phyloP scores from a whole-genome alignment of 768 basidiomycete species.

The Calocybe cyanea region DNA sequence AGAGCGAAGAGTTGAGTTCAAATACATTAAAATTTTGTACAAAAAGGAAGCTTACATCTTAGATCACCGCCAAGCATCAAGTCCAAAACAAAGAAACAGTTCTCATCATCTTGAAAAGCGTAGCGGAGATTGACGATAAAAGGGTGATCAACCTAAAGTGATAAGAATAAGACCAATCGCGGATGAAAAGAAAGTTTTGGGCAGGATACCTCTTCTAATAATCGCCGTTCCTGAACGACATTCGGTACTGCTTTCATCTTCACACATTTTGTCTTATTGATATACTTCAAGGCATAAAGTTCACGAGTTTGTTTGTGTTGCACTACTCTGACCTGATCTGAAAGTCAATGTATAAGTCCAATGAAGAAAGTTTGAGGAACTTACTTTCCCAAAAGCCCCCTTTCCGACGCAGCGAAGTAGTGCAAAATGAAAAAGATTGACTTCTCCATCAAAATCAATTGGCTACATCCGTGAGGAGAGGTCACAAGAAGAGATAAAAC shows the following conservation, averaged over 20 bases:
- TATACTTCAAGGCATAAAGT: conserved; percentile 97
- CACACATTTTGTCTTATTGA: conserved; percentile 96
- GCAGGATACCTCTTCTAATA: conserved; percentile 83
- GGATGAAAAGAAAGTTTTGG: not conserved
- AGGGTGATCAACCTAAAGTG: conserved; percentile 82
- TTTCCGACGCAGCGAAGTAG: conserved; percentile 96
- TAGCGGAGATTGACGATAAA: conserved; percentile 94
- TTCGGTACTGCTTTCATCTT: conserved; percentile 99
- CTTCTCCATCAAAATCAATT: conserved; percentile 93
- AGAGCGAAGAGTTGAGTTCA: conserved; percentile 9
- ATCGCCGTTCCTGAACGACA: conserved; percentile 91
- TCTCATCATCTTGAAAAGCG: conserved; percentile 97
- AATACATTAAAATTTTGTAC: conserved; percentile 4
- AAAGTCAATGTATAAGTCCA: not conserved
- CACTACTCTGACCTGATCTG: conserved; percentile 87
- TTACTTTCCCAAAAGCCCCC: conserved; percentile 96
- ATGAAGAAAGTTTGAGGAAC: conserved; percentile 11
- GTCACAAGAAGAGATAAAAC: not conserved
- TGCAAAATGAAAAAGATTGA: conserved; percentile 95
- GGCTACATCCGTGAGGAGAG: conserved; percentile 44
- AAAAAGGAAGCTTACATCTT: conserved; percentile 60
- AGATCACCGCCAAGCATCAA: conserved; percentile 96
- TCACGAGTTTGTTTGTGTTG: conserved; percentile 99
- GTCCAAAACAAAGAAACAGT: conserved; percentile 97
- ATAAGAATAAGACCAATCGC: conserved; percentile 8